Conservation (phyloP, 805 yeast genomes). For the Candida pseudofarinosa region DNA sequence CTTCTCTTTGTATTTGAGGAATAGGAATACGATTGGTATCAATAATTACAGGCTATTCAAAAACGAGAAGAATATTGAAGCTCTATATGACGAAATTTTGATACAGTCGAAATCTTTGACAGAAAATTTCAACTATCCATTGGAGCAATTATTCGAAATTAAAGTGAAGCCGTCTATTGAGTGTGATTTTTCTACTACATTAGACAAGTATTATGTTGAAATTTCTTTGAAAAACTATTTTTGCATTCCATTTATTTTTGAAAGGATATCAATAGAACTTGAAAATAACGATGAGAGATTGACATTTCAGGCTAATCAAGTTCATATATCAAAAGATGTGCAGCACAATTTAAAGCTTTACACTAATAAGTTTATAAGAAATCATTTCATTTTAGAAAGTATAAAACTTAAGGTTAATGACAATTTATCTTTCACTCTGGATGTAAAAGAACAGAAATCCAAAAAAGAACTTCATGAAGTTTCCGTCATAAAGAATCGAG, state of each 20-base stretch:
- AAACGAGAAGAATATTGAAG: slow-evolving; percentile 11
- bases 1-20: slow-evolving; percentile 26
- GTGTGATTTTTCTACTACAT: slow-evolving; percentile 16
- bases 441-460: neutral
- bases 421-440: slow-evolving; percentile 15
- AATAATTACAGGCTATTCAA: slow-evolving; percentile 24
- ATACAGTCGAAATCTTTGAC: slow-evolving; percentile 12
- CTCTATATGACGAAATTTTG: slow-evolving; percentile 15
- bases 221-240: slow-evolving; percentile 29
- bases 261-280: slow-evolving; percentile 18
- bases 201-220: slow-evolving; percentile 35
- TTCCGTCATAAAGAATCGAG: neutral
- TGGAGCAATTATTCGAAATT: slow-evolving; percentile 34
- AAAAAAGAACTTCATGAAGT: neutral
- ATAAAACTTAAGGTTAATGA: slow-evolving; percentile 13
- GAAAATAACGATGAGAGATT: slow-evolving; percentile 8
- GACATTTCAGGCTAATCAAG: slow-evolving; percentile 9
- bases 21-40: slow-evolving; percentile 16
- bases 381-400: slow-evolving; percentile 24
- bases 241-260: slow-evolving; percentile 19
- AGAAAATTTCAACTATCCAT: slow-evolving; percentile 22
- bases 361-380: slow-evolving; percentile 27
- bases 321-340: slow-evolving; percentile 5
- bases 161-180: slow-evolving; percentile 34
- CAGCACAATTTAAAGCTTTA: slow-evolving; percentile 15